phyloP scores from a whole-genome alignment of 495 filamentous ascomycete species.

The Trichocladium antarcticum region DNA sequence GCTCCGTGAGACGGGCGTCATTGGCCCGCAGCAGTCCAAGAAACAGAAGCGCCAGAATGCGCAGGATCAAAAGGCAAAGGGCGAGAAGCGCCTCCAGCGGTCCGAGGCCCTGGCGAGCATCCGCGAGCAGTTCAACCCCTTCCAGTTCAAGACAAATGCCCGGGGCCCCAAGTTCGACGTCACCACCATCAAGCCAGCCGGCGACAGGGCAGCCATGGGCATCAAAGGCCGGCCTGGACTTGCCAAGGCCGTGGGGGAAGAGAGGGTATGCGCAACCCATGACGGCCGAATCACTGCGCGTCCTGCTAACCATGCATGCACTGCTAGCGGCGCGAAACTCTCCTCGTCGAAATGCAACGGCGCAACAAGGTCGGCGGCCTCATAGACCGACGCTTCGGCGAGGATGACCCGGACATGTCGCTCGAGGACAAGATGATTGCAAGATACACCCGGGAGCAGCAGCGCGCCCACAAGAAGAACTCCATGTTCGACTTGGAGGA shows the following conservation, averaged over 20 bases:
- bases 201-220: conserved; percentile 40
- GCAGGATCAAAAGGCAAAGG: conserved; percentile 47
- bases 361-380: conserved; percentile 87
- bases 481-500: conserved; percentile 87
- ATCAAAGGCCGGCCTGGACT: conserved; percentile 62
- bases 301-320: background rate
- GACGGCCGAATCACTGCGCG: background rate
- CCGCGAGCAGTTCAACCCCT: conserved; percentile 92
- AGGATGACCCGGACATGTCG: conserved; percentile 87
- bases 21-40: conserved; percentile 81
- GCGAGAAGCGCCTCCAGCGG: conserved; percentile 59
- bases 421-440: conserved; percentile 88
- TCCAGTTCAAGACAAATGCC: conserved; percentile 69
- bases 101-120: conserved; percentile 67
- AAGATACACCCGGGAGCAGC: conserved; percentile 77
- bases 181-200: conserved; percentile 47
- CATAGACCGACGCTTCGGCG: conserved; percentile 86
- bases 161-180: conserved; percentile 65
- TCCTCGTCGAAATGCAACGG: conserved; percentile 74
- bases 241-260: conserved; percentile 76
- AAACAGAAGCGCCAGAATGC: conserved; percentile 72
- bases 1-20: conserved; percentile 73
- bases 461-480: conserved; percentile 54
- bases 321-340: conserved; percentile 57
- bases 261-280: conserved; percentile 49